Evolutionary conservation across 257 asterid genomes (phyloP).

Genomic region (Solanum paucissectum): DNA sequence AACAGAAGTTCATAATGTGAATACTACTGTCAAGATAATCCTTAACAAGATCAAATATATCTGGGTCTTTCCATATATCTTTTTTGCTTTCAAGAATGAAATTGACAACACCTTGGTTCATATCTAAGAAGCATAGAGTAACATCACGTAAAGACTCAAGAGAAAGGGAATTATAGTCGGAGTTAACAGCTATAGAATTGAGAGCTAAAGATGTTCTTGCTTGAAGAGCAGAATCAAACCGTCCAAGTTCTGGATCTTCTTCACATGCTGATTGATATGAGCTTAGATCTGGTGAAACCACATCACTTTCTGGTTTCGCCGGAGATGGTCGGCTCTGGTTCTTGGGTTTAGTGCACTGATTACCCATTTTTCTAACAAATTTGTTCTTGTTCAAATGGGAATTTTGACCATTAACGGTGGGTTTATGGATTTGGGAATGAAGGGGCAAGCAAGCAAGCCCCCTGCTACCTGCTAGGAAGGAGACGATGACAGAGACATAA

Average conservation of each 20-base stretch:
- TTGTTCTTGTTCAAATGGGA: not conserved
- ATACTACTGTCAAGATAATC: slow-evolving; percentile 77
- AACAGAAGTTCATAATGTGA: slow-evolving; percentile 64
- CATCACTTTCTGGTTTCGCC: slow-evolving; percentile 1
- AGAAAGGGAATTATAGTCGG: slow-evolving; percentile 56
- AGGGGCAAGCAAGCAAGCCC: not conserved
- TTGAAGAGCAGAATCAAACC: slow-evolving; percentile 55
- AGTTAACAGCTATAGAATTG: slow-evolving; percentile 62
- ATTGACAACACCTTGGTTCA: slow-evolving; percentile 63
- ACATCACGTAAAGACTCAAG: slow-evolving; percentile 74
- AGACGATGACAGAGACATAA: not conserved
- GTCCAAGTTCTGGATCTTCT: slow-evolving; percentile 62
- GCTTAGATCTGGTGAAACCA: slow-evolving; percentile 33
- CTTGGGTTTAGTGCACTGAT: slow-evolving; percentile 28
- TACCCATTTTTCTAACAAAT: slow-evolving; percentile 37
- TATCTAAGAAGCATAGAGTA: slow-evolving; percentile 59
- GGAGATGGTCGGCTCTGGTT: slow-evolving; percentile 7
- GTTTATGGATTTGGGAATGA: not conserved
- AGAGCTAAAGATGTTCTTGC: slow-evolving; percentile 64
- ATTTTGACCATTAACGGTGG: not conserved
- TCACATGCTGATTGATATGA: slow-evolving; percentile 82
- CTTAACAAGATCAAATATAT: slow-evolving; percentile 64
- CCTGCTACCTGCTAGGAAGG: not conserved
- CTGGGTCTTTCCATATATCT: slow-evolving; percentile 63
- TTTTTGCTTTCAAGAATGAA: slow-evolving; percentile 48